These are phyloP conservation scores for Apophysomyces variabilis DNA, from an alignment of 371 early-diverging fungal genomes.

Conservation along the genomic window DNA sequence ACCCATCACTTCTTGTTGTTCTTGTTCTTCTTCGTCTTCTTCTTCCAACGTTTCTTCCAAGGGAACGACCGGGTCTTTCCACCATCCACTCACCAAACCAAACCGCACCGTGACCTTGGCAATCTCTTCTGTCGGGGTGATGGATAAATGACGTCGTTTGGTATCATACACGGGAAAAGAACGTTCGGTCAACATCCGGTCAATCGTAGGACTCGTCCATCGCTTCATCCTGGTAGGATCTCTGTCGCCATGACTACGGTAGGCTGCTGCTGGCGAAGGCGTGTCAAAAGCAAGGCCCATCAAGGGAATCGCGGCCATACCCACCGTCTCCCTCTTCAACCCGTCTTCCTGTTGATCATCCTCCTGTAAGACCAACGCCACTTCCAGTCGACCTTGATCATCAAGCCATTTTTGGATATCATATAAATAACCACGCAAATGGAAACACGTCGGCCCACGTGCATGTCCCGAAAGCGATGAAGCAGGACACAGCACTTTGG, in stretches of 20 bases:
- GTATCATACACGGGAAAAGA: slow-evolving; percentile 31
- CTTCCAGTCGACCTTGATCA: slow-evolving; percentile 21
- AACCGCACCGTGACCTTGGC: slow-evolving; percentile 40
- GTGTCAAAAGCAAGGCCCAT: slow-evolving; percentile 26
- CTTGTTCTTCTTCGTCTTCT: slow-evolving; percentile 19
- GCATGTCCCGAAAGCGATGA: slow-evolving; percentile 29
- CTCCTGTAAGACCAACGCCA: slow-evolving; percentile 23
- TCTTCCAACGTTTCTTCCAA: too few species aligned
- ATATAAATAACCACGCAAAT: slow-evolving; percentile 40
- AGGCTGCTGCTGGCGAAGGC: neutral
- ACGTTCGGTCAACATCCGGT: slow-evolving; percentile 32
- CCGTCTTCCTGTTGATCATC: slow-evolving; percentile 22
- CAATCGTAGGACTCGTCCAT: neutral
- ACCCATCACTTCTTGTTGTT: slow-evolving; percentile 12
- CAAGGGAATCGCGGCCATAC: slow-evolving; percentile 33
- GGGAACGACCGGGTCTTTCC: slow-evolving; percentile 16
- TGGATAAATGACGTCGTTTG: slow-evolving; percentile 17
- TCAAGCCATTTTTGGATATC: slow-evolving; percentile 50
- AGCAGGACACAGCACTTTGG: slow-evolving; percentile 34
- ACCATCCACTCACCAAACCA: slow-evolving; percentile 51
- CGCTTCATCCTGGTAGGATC: neutral
- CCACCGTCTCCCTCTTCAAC: slow-evolving; percentile 34
- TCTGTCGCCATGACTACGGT: neutral
- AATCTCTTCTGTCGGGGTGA: slow-evolving; percentile 29
- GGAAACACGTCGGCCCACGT: slow-evolving; percentile 30